Evolutionary conservation across 2,329 filamentous ascomycete species (phyloP), one percentile per base, ranked within the genome.

Genomic region (Cercospora canescens): DNA sequence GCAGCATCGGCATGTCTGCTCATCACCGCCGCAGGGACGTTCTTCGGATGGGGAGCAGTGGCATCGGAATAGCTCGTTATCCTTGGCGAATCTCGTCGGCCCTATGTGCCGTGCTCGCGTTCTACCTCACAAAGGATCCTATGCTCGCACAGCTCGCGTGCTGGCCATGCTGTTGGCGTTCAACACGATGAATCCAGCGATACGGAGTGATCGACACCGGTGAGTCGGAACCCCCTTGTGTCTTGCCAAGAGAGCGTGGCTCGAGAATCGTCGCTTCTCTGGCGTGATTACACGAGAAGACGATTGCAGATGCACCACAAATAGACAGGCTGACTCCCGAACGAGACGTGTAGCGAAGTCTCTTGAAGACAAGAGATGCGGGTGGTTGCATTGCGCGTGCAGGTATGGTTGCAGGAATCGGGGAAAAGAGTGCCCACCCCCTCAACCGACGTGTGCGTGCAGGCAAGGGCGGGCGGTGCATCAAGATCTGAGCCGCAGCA

Each of bases 11-110:
- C 57, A 60, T 26, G 21, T 16, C 21, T 37, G 37, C 16, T 32
- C 24, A 18, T 45, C 34, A 41, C 24, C 14, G 34, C 57, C 18
- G 26, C 35, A 28, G 37, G 16, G 37, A 28, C 57, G 37, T 32
- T 41, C 37, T 45, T 37, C 57, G 57, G 35, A 41, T 60, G 57
- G 26, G 57, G 57, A 45, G 35, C 57, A 48, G 9, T 60, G 57
- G 26, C 34, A 41, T 60, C 57, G 57, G 57, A 60, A 60, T 41
- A 60, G 57, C 57, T 45, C 37, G 37, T 32, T 41, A 37, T 26
- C 21, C 55, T 58, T 39, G 57, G 57, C 35, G 35, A 18, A 21
- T 16, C 6, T 9, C n/a, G n/a, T n/a, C 57, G 48, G 57, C 57
- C 57, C 57, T 60, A 34, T 45, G 57, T 26, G 57, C 32, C 35